Evolutionary conservation across 2,329 filamentous ascomycete species (phyloP).

Genomic region (Fusarium pseudoanthophilum): DNA sequence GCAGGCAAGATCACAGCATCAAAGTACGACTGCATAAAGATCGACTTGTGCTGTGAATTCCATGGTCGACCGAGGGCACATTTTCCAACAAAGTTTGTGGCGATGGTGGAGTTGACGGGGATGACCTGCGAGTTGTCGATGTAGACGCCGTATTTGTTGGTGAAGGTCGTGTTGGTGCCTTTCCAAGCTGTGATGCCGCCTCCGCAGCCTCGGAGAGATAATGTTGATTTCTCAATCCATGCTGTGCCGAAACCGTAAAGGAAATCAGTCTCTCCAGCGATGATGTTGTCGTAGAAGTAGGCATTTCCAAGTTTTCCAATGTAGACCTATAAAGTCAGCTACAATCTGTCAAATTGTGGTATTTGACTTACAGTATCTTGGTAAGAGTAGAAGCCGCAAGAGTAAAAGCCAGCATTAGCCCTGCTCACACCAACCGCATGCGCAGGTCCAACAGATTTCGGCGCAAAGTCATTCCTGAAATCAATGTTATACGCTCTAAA

Average conservation of each 20-base stretch:
- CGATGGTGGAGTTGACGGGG: conserved; percentile 63
- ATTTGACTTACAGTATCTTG: conserved; percentile 67
- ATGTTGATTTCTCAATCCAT: conserved; percentile 65
- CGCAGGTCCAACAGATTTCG: conserved; percentile 63
- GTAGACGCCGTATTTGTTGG: conserved; percentile 75
- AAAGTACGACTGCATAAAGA: conserved; percentile 66
- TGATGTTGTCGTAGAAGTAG: conserved; percentile 69
- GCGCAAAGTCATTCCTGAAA: conserved; percentile 68
- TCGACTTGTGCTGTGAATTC: conserved; percentile 66
- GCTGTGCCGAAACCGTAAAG: conserved; percentile 75
- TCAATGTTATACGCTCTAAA: conserved; percentile 76
- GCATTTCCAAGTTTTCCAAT: conserved; percentile 73
- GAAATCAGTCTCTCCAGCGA: conserved; percentile 75
- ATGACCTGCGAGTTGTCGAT: conserved; percentile 65
- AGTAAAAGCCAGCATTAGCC: conserved; percentile 75
- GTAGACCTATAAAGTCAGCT: conserved; percentile 58
- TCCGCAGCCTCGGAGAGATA: conserved; percentile 69
- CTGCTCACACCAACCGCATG: conserved; percentile 70
- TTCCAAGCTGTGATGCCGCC: conserved; percentile 78
- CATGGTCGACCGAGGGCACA: conserved; percentile 72
- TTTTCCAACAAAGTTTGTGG: conserved; percentile 50
- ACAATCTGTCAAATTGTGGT: rapidly evolving
- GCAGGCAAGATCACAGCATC: conserved; percentile 63
- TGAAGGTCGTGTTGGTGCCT: conserved; percentile 69
- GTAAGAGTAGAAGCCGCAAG: conserved; percentile 72